Evolutionary conservation across 1,139 yeast species (phyloP), one percentile per base, ranked within the genome.

Genomic region (Petasospora rhodanensis): DNA sequence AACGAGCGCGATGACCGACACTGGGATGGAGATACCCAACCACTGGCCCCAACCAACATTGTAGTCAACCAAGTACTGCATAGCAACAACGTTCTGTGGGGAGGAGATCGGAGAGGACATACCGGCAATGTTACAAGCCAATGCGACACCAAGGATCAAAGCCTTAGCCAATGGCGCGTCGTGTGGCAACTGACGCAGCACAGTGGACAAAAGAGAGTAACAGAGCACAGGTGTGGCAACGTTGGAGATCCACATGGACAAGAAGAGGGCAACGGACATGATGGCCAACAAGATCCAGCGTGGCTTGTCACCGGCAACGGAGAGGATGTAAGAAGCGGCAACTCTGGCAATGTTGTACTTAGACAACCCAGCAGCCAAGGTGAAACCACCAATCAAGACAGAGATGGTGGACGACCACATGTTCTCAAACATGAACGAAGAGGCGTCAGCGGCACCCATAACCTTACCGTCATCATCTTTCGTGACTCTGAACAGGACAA

Each of bases 81-180:
- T 76, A 2, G 86, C 84, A 40, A 80, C 76, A 61, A 80, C 79
- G 46, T 80, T 80, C 54, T 80, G 89, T 1, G 89, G 89, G 6
- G 85, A 78, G 0, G 87, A 78, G 42, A 80, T 80, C 12, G 89
- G 89, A n/a, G 84, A 76, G 0, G 86, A 76, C 84, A 80, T 77
- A 46, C 89, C 89, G 22, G 85, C 87, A 29, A 79, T 61, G 51
- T 80, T 79, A 8, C 85, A 79, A 7, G 84, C 78, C 24, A 80
- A 62, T 0, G 89, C 89, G 40, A 80, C 78, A 38, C 87, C 86
- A 41, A 80, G 61, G 24, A 79, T 76, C 36, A 80, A 64, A 1
- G 86, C 80, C 45, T 73, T 68, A 11, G 73, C 77, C 51, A 79
- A 77, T 27, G 69, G 74, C 0, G 81, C 70, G 10, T 73, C 79